Percentiles rank a stretch among this genome's conserved stretches.
These are phyloP conservation scores for Penicillium sp. DNA, from an alignment of 2,329 filamentous ascomycete genomes.

Conservation along the genomic window DNA sequence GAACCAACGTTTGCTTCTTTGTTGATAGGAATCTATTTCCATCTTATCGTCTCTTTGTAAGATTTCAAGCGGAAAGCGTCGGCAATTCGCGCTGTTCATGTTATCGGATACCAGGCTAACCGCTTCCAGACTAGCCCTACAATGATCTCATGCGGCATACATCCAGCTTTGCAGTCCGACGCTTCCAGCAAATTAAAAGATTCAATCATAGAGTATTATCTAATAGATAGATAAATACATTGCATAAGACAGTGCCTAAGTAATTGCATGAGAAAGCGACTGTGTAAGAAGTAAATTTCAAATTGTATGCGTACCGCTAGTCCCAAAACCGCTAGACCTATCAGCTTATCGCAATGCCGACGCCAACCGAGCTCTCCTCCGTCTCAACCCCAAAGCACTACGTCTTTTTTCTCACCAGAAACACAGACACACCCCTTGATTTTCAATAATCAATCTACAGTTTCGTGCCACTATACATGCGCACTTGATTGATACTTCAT, in stretches of 20 bases:
- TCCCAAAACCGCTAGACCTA: background rate
- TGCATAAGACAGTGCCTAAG: background rate
- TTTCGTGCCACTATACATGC: background rate
- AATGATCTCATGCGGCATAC: background rate
- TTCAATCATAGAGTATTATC: background rate
- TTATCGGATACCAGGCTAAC: background rate
- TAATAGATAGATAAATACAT: background rate
- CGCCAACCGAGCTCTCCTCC: constrained; percentile 25
- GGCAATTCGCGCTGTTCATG: background rate
- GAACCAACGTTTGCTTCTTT: background rate
- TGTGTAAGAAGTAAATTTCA: too few species aligned
- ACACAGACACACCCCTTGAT: background rate
- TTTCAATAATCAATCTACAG: background rate
- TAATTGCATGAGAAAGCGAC: too few species aligned
- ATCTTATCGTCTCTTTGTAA: background rate
- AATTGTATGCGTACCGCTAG: too few species aligned
- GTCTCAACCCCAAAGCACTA: background rate
- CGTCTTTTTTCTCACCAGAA: background rate
- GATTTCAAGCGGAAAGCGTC: background rate
- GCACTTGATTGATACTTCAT: background rate
- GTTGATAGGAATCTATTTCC: background rate
- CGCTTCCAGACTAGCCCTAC: background rate
- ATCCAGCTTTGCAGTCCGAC: background rate
- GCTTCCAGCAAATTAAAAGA: background rate
- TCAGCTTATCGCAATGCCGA: constrained; percentile 9